These are phyloP conservation scores for Boletus speciosus DNA, from an alignment of 768 basidiomycete genomes.

Conservation along the genomic window DNA sequence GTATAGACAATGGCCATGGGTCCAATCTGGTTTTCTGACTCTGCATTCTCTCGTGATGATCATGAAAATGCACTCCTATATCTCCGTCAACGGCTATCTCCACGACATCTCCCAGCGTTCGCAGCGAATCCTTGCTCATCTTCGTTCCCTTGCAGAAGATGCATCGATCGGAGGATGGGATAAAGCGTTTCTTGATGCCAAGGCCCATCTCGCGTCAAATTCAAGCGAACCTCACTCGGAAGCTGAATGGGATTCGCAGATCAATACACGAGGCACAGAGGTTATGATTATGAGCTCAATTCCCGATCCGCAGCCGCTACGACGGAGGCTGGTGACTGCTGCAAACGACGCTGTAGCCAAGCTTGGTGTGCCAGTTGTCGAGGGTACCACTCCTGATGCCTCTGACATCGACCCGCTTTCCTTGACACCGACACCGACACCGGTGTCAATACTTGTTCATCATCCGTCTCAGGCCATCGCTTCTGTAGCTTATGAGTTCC, in stretches of 20 bases:
- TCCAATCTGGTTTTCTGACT: conserved; percentile 88
- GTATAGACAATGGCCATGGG: conserved; percentile 93
- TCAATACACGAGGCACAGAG: conserved; percentile 45
- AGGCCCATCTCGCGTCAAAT: conserved; percentile 33
- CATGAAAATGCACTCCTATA: conserved; percentile 97
- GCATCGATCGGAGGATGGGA: conserved; percentile 61
- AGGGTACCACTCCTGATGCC: not conserved
- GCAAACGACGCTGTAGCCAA: conserved; percentile 2
- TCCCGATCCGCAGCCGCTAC: conserved; percentile 53
- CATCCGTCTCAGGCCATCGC: conserved; percentile 68
- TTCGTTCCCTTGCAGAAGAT: conserved; percentile 45
- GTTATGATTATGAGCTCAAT: conserved; percentile 46
- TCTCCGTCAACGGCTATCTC: conserved; percentile 83
- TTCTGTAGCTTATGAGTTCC: conserved; percentile 67
- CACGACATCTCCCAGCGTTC: conserved; percentile 50
- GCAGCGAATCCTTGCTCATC: conserved; percentile 38
- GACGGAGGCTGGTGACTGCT: conserved; percentile 52
- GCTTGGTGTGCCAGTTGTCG: not conserved
- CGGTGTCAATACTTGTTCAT: conserved; percentile 50
- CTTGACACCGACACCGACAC: conserved; percentile 12
- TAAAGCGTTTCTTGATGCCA: conserved; percentile 51
- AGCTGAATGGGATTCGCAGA: conserved; percentile 14
- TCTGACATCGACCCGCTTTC: conserved; percentile 9
- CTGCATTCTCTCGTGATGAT: conserved; percentile 86
- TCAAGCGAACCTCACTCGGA: conserved; percentile 21